Base-by-base conservation (phyloP, 2,329 filamentous ascomycete genomes). In the Neofusicoccum sp. region DNA sequence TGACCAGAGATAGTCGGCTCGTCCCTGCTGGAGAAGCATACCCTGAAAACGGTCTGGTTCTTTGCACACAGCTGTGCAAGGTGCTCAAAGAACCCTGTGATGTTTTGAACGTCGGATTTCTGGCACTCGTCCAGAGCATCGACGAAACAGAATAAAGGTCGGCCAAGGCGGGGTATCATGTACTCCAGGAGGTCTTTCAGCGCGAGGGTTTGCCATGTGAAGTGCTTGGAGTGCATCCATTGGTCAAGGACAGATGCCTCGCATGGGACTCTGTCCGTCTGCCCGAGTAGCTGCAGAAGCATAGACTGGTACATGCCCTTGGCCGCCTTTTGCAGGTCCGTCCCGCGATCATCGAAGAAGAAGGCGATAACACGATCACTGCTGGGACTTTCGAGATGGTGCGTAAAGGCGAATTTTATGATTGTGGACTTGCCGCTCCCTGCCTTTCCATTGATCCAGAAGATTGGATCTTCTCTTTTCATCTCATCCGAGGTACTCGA, bases 101-200 rank as follows among this genome's bases (percentile, higher is more conserved):
- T 82, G 0, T 76, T 72, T 34, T 73, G 72, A 2, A 79, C 70
- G 49, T 84, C 70, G 1, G 69, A 59, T 56, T 81, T 77, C 6
- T 80, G 71, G 62, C 80, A 83, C 65, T 84, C 83, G 41, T 85
- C 82, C 1, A 84, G 71, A 0, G 81, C 82, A 58, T 84, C 81
- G 1, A 77, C 69, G 28, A 73, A 74, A 44, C 66, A 71, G 2
- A 69, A 56, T 1, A 72, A 66, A 41, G 66, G 58, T 5, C 50
- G 61, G 1, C 58, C 64, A 9, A 72, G 66, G 1, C 4, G 34
- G 37, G 43, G 61, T 39, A 71, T 59, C 16, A 66, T 66, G 37
- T 69, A 61, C 34, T 66, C 66, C 3, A 74, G 60, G 5, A 73
- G 66, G 8, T 47, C 44, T 16, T 67, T 65, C 1, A 72, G 64